Base-by-base conservation (phyloP, 1,284 basidiomycete species). In the Cryptococcus sp. region DNA sequence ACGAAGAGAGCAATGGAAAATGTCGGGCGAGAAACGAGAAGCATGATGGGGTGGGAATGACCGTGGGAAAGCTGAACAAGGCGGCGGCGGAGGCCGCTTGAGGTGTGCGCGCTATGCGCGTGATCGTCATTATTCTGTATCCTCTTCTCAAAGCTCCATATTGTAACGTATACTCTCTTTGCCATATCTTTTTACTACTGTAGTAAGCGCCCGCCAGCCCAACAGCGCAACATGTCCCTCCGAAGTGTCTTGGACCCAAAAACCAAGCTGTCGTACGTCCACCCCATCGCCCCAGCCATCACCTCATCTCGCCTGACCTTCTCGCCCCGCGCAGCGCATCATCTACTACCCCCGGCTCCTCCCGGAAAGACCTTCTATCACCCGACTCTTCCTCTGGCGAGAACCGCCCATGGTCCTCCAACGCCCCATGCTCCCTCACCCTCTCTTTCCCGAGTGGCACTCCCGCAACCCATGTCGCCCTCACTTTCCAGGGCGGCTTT, bases 401-500 rank as follows among this genome's bases (percentile, higher is more conserved):
- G 46, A 70, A 71, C 38, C 59, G 59, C 21, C 59, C 64, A 16
- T 66, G 61, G 63, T 70, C 69, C 1, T 61, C 69, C 4, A 58
- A 70, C 1, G 64, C 72, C n/a, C 68, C 70, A 16, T 65, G 68
- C 38, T 68, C 62, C 1, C 62, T 77, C 28, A 61, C 67, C 50
- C 62, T 78, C 21, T 59, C 55, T 6, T 75, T 76, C 59, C 66
- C 72, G 2, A 35, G 53, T 0, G 66, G 73, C 2, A 49, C 75
- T n/a, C 40, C 55, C 18, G 72, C 72, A 0, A 63, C 64, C 4
- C 66, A 69, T 35, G 46, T 79, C 8, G 70, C 71, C 1, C 52
- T 78, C 20, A 77, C 75, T 1, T 79, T 78, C 55, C 76, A 78
- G 52, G 77, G 77, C 37, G 77, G 77, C 0, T 79, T 79, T 52